Evolutionary conservation across 257 asterid species (phyloP).

Genomic region (Jacaranda copaia): DNA sequence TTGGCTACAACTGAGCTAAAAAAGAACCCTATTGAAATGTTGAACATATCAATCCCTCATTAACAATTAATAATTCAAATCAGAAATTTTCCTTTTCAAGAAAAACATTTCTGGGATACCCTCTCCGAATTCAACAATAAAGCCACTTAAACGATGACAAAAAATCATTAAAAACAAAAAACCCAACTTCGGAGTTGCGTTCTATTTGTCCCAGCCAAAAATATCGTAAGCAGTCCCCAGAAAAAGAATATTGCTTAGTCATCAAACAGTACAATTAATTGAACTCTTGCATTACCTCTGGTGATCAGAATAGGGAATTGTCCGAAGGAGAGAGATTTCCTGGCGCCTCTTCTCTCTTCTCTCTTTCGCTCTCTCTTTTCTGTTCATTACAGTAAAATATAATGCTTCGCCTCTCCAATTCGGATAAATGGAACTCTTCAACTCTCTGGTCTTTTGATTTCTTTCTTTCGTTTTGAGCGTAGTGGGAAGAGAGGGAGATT

Average conservation of each 20-base stretch:
- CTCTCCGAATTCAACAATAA: neutral
- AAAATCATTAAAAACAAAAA: neutral
- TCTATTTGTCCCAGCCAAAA: too few relatives aligned
- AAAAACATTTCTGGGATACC: neutral
- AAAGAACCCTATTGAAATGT: neutral
- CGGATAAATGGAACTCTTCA: neutral
- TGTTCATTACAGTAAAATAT: conserved; percentile 54
- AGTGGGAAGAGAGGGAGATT: too few relatives aligned
- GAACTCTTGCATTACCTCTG: conserved; percentile 50
- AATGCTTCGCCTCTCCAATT: neutral
- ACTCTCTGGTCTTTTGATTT: neutral
- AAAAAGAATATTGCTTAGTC: neutral
- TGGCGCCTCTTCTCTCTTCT: conserved; percentile 85
- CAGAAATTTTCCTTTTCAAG: neutral
- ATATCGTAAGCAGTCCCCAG: too few relatives aligned
- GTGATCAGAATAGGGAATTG: conserved; percentile 79
- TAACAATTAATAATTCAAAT: neutral
- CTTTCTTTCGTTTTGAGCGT: neutral
- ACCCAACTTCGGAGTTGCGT: too few relatives aligned
- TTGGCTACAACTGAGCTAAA: conserved; percentile 1
- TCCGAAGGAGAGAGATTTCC: conserved; percentile 77
- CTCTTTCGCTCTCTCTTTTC: conserved; percentile 69
- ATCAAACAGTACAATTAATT: neutral
- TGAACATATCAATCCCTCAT: conserved; percentile 5
- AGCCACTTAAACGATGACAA: neutral